Evolutionary conservation across 176 grass and related monocot species (phyloP).

Genomic region (Oryza meyeriana): DNA sequence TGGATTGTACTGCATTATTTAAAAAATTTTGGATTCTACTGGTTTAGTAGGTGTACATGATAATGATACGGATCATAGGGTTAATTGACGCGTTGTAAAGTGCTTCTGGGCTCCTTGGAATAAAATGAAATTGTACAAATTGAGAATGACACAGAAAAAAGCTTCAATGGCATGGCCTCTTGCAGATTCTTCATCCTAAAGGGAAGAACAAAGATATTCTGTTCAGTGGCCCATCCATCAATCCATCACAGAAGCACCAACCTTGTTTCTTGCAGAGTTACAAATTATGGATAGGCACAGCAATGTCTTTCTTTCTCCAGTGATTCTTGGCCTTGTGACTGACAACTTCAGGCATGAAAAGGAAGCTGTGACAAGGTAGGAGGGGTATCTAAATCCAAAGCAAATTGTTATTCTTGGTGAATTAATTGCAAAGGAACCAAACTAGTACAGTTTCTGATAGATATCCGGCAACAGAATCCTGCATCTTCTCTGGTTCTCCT

Average conservation of each 20-base stretch:
- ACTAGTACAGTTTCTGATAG: conserved; percentile 27
- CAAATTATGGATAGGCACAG: not conserved
- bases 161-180: not conserved
- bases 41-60: not conserved
- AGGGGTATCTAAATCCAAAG: conserved; percentile 41
- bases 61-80: not conserved
- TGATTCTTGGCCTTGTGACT: not conserved
- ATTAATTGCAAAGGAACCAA: conserved; percentile 29
- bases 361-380: conserved; percentile 23
- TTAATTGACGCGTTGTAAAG: not conserved
- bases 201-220: not conserved
- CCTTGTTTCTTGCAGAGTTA: not conserved
- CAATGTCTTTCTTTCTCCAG: not conserved
- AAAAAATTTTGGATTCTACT: not conserved
- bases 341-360: not conserved
- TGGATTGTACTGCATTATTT: not conserved
- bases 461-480: conserved; percentile 30
- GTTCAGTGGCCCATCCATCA: not conserved
- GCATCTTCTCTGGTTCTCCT: conserved; percentile 6
- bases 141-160: not conserved
- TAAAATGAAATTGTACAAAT: not conserved
- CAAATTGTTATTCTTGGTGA: conserved; percentile 21
- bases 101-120: not conserved
- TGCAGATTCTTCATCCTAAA: not conserved
- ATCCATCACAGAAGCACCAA: not conserved